Base-by-base conservation (phyloP, 306 rosid genomes). In the Sindora glabra region DNA sequence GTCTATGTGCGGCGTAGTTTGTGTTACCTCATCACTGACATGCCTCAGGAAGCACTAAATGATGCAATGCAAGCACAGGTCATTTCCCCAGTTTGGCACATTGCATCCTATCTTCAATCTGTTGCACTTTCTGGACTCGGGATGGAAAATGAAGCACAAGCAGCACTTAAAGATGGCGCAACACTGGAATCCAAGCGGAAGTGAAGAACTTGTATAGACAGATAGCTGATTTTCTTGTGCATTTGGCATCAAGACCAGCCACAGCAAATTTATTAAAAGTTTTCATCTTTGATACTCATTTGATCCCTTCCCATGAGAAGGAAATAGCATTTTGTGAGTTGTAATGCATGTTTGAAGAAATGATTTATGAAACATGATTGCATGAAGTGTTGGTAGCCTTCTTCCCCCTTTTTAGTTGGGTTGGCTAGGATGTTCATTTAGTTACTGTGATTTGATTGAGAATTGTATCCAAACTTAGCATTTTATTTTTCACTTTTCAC, bases 31-130 rank as follows among this genome's bases (percentile, higher is more conserved):
- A 84, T 84, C 12, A 79, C 59, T n/a, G 87, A 77, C 77, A 77
- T 77, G 87, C 75, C 81, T 65, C 86, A 73, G 39, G 85, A 87
- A 50, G 87, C 89, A 2, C 71, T 84, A 24, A 75, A 73, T 4
- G 92, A 87, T 50, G 95, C 89, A 58, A 82, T 82, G 92, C 89
- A 87, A 72, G 85, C 80, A 4, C 86, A 85, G 64, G 67, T 84
- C 8, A 10, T 87, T 40, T 87, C 89, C 9, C 96, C 89, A 0
- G 67, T 82, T 29, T 84, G 94, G 92, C 85, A 87, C 56, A 75
- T 87, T 68, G 96, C 96, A 61, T 84, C 83, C n/a, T 84, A 84
- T 80, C 92, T 87, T 52, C 92, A 87, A 72, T 79, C 87, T 36
- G 92, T 74, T 39, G 73, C 87, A 32, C 85, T 87, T 26, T 48